Percentiles rank a stretch among this genome's conserved stretches.
phyloP scores from a whole-genome alignment of 1,284 basidiomycete species.

The Pterulicium gracile region DNA sequence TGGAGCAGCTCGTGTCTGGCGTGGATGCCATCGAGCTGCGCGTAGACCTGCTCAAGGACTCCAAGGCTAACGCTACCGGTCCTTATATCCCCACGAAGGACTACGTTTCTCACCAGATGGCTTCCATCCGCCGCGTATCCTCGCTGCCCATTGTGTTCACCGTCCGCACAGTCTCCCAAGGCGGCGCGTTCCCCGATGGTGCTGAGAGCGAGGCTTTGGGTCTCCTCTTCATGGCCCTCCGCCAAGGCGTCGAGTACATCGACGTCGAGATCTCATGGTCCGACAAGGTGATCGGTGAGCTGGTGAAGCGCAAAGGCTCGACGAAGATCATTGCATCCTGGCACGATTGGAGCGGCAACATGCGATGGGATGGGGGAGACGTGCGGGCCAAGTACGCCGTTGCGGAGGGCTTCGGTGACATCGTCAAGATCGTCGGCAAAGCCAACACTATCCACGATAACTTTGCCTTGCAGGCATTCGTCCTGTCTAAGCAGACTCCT shows the following conservation, averaged over 20 bases:
- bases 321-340: constrained; percentile 86
- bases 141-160: constrained; percentile 88
- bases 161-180: constrained; percentile 81
- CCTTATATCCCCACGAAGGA: constrained; percentile 55
- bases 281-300: constrained; percentile 46
- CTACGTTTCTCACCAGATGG: constrained; percentile 80
- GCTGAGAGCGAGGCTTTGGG: constrained; percentile 68
- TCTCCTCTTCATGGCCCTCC: constrained; percentile 72
- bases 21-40: constrained; percentile 91
- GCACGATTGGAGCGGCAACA: constrained; percentile 86
- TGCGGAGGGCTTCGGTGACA: constrained; percentile 68
- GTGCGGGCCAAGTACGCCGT: constrained; percentile 63
- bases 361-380: constrained; percentile 71
- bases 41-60: constrained; percentile 76
- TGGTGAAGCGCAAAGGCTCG: constrained; percentile 56
- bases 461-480: constrained; percentile 70
- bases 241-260: constrained; percentile 85
- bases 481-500: constrained; percentile 28
- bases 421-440: constrained; percentile 88
- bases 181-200: constrained; percentile 84
- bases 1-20: constrained; percentile 73
- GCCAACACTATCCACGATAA: constrained; percentile 75
- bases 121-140: constrained; percentile 69
- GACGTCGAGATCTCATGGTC: constrained; percentile 85
- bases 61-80: constrained; percentile 30